Conservation (phyloP, 305 asterid species). For the Fraxinus platypoda region DNA sequence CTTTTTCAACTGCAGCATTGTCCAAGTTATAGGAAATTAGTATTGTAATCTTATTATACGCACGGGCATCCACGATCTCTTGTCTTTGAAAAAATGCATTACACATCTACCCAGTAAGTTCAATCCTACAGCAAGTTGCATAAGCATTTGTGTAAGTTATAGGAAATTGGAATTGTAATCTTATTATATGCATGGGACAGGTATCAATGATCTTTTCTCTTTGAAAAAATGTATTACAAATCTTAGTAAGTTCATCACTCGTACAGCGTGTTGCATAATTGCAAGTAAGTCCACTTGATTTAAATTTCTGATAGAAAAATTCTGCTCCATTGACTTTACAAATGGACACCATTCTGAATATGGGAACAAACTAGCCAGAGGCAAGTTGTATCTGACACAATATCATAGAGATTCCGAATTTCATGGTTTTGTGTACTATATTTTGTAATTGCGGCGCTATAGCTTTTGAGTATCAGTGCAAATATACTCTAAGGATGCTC, state of each 20-base stretch:
- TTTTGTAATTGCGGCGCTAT: not conserved
- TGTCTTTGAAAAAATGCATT: not conserved
- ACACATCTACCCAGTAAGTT: not conserved
- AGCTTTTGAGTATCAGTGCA: not conserved
- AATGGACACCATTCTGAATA: conserved; percentile 3
- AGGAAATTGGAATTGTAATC: not conserved
- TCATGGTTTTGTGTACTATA: not conserved
- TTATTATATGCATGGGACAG: not conserved
- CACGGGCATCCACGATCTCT: not conserved
- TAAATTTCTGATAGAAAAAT: not conserved
- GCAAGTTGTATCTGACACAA: not conserved
- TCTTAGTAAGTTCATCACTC: not conserved
- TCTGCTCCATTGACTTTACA: not conserved
- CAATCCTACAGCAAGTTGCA: not conserved
- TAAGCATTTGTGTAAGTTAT: not conserved
- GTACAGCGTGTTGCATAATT: not conserved
- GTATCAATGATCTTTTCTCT: not conserved
- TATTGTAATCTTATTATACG: not conserved
- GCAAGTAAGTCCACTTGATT: not conserved
- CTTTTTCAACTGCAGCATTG: not conserved
- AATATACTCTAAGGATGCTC: not conserved
- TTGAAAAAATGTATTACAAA: not conserved
- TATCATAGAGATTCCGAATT: not conserved
- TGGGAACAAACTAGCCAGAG: not conserved
- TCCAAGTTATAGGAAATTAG: not conserved